Conservation (phyloP, 2,329 filamentous ascomycete species). For the Diaporthe australafricana region DNA sequence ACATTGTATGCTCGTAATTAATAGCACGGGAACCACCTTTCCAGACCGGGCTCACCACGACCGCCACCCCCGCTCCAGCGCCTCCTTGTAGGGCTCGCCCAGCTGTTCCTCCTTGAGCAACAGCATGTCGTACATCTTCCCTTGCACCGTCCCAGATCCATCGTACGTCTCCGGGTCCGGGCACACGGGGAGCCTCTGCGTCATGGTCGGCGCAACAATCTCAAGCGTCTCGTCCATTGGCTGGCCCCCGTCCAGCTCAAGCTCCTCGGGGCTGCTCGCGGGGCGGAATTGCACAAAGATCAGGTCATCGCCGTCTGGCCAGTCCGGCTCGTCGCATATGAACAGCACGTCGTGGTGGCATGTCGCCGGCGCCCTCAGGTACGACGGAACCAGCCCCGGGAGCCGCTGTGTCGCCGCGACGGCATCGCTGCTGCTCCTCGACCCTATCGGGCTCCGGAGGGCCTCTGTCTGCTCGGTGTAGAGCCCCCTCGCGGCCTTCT, state of each 20-base stretch:
- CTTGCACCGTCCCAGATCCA: conserved; percentile 11
- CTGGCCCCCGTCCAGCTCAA: background rate
- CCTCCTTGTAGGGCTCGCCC: conserved; percentile 4
- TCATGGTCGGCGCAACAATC: background rate
- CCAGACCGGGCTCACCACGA: background rate
- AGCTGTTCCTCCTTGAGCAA: conserved; percentile 11
- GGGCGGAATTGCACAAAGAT: conserved; percentile 16
- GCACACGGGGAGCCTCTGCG: background rate
- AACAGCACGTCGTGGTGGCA: conserved; percentile 23
- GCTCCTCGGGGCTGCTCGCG: conserved; percentile 4
- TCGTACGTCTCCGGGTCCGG: conserved; percentile 17
- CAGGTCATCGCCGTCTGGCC: conserved; percentile 13
- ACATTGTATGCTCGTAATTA: background rate
- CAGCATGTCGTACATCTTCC: conserved; percentile 13
- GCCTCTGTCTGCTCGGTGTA: conserved; percentile 15
- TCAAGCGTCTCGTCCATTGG: conserved; percentile 15
- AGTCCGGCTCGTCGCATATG: conserved; percentile 15
- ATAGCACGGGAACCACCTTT: background rate
- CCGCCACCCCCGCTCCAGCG: background rate
- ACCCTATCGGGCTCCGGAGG: conserved; percentile 12
- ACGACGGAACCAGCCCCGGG: conserved; percentile 3
- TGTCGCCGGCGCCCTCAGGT: background rate
- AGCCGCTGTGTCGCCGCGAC: background rate
- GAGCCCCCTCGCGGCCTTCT: conserved; percentile 1
- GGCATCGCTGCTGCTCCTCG: background rate